Conservation (phyloP, 768 basidiomycete species). For the button mushroom (Agaricus bisporus) region DNA sequence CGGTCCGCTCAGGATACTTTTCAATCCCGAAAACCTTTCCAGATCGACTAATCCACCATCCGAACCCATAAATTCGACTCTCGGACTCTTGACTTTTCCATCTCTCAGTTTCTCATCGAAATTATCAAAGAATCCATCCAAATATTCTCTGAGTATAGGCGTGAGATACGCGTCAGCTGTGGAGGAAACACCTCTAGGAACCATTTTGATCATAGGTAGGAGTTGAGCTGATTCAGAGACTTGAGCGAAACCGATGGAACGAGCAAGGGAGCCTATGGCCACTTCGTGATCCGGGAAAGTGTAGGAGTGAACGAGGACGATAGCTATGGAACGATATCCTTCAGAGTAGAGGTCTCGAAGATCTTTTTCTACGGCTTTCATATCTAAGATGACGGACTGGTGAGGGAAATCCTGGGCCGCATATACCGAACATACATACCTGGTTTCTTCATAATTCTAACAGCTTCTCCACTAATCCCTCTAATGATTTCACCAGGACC, state of each 20-base stretch:
- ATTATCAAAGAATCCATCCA: slow-evolving; percentile 87
- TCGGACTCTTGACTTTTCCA: slow-evolving; percentile 48
- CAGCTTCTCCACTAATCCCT: slow-evolving; percentile 87
- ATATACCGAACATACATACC: slow-evolving; percentile 30
- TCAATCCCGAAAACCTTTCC: slow-evolving; percentile 84
- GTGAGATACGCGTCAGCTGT: slow-evolving; percentile 96
- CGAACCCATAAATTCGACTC: slow-evolving; percentile 95
- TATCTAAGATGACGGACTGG: slow-evolving; percentile 34
- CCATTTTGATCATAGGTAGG: slow-evolving; percentile 95
- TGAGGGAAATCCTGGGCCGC: background rate
- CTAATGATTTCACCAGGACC: slow-evolving; percentile 75
- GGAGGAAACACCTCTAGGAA: slow-evolving; percentile 86
- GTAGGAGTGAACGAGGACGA: slow-evolving; percentile 89
- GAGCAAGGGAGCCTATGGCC: slow-evolving; percentile 64
- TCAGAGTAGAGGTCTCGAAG: slow-evolving; percentile 66
- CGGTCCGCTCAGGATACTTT: slow-evolving; percentile 89
- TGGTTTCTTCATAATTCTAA: slow-evolving; percentile 72
- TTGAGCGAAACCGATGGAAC: slow-evolving; percentile 80
- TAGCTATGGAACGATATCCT: slow-evolving; percentile 87
- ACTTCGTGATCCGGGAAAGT: slow-evolving; percentile 86
- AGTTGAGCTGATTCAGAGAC: slow-evolving; percentile 84
- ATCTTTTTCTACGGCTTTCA: slow-evolving; percentile 45
- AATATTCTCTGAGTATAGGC: slow-evolving; percentile 76
- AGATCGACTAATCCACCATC: slow-evolving; percentile 84
- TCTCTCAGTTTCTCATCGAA: slow-evolving; percentile 74